phyloP scores from a whole-genome alignment of 768 basidiomycete genomes.

The Inosperma sp. region DNA sequence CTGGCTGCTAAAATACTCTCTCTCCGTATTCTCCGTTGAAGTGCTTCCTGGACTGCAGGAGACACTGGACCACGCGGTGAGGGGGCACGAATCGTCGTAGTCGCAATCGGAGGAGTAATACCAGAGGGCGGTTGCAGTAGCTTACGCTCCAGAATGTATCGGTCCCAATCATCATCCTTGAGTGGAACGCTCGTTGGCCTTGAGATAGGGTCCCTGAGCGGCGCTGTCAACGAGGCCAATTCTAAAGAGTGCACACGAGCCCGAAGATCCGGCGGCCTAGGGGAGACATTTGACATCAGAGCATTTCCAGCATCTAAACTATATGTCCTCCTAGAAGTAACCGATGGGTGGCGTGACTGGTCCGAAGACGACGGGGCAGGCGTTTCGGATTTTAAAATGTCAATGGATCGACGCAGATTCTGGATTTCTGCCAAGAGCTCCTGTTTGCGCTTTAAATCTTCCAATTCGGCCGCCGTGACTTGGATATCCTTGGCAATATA shows the following conservation, averaged over 20 bases:
- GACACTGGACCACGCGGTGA: conserved; percentile 53
- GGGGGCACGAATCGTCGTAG: conserved; percentile 40
- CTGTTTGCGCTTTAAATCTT: conserved; percentile 63
- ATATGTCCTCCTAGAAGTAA: conserved; percentile 63
- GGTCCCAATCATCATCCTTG: conserved; percentile 78
- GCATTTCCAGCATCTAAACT: conserved; percentile 58
- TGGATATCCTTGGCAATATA: conserved; percentile 51
- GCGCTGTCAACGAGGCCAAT: conserved; percentile 42
- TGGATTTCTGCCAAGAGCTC: conserved; percentile 73
- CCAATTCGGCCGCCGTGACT: conserved; percentile 30
- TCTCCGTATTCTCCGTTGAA: conserved; percentile 63
- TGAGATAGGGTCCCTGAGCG: conserved; percentile 51
- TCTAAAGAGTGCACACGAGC: conserved; percentile 73
- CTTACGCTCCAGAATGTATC: conserved; percentile 80
- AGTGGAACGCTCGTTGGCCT: conserved; percentile 73
- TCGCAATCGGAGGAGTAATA: conserved; percentile 70
- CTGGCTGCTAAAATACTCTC: conserved; percentile 60
- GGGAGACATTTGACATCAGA: conserved; percentile 60
- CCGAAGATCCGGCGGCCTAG: conserved; percentile 64
- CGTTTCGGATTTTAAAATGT: conserved; percentile 66
- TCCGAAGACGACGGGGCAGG: conserved; percentile 59
- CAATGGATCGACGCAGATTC: conserved; percentile 74
- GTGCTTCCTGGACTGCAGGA: conserved; percentile 69
- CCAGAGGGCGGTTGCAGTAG: conserved; percentile 81
- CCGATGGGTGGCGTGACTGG: conserved; percentile 60